These are phyloP conservation scores for Cylindrotheca closterium DNA, from an alignment of 108 stramenopile species.

Conservation along the genomic window DNA sequence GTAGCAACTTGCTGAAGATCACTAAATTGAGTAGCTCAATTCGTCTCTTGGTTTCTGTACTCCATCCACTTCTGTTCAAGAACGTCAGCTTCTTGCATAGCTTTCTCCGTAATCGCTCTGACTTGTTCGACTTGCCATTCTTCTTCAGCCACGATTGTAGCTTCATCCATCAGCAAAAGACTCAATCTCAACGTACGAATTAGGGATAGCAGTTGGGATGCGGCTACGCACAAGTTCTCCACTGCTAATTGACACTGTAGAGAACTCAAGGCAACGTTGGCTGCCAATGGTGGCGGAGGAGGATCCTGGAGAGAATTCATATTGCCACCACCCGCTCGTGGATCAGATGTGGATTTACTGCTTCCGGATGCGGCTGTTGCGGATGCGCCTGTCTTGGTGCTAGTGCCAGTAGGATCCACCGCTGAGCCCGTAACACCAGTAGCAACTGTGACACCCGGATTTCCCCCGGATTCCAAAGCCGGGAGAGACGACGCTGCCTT, in stretches of 20 bases:
- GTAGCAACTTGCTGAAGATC: too few species aligned
- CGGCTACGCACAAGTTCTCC: constrained; percentile 79
- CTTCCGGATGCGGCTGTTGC: too few species aligned
- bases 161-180: constrained; percentile 81
- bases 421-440: too few species aligned
- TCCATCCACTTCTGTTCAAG: constrained; percentile 69
- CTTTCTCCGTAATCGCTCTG: constrained; percentile 38
- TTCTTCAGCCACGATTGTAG: constrained; percentile 72
- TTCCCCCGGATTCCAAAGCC: constrained; percentile 41
- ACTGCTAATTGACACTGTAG: constrained; percentile 73
- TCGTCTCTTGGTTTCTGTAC: constrained; percentile 42
- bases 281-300: constrained; percentile 80
- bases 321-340: constrained; percentile 63
- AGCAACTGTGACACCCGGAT: too few species aligned
- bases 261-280: constrained; percentile 45
- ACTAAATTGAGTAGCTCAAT: too few species aligned
- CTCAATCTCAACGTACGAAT: constrained; percentile 80
- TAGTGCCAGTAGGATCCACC: too few species aligned
- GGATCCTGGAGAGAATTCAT: constrained; percentile 71
- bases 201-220: constrained; percentile 67
- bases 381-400: too few species aligned
- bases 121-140: constrained; percentile 63
- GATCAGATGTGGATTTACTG: too few species aligned
- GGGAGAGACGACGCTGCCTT: constrained; percentile 63
- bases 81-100: constrained; percentile 46